Percentiles rank a stretch among this genome's conserved stretches.
phyloP scores from a whole-genome alignment of 129 eudicot species.

The Escallonia herrerae region DNA sequence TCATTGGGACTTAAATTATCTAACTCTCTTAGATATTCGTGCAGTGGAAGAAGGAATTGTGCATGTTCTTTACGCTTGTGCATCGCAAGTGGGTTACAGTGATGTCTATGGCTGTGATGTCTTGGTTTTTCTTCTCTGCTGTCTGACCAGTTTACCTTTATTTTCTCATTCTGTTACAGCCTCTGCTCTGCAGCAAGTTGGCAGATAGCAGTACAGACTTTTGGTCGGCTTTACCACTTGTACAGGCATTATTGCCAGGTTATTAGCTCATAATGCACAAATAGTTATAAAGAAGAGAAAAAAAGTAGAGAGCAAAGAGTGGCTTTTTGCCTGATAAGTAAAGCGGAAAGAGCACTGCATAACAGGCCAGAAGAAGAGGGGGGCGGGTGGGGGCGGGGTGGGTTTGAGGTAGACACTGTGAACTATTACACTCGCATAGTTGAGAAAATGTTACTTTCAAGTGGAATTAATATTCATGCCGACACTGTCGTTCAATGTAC shows the following conservation, averaged over 20 bases:
- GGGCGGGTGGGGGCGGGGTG: too few relatives aligned
- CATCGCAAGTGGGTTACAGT: slow-evolving; percentile 66
- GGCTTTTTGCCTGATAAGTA: too few relatives aligned
- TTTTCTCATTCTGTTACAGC: slow-evolving; percentile 34
- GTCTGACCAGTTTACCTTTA: slow-evolving; percentile 27
- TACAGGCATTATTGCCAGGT: slow-evolving; percentile 98
- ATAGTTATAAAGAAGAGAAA: too few relatives aligned
- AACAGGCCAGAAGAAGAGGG: too few relatives aligned
- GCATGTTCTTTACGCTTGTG: slow-evolving; percentile 89
- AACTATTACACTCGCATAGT: too few relatives aligned
- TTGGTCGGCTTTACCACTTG: slow-evolving; percentile 77
- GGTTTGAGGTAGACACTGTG: too few relatives aligned
- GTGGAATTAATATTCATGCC: too few relatives aligned
- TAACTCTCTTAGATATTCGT: slow-evolving; percentile 61
- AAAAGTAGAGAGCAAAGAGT: too few relatives aligned
- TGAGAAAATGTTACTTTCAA: too few relatives aligned
- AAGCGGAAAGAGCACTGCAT: too few relatives aligned
- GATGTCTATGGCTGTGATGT: neutral
- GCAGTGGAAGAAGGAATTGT: slow-evolving; percentile 84
- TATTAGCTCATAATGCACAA: neutral
- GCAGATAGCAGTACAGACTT: slow-evolving; percentile 63
- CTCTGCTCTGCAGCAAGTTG: slow-evolving; percentile 82
- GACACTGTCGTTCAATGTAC: too few relatives aligned
- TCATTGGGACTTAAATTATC: slow-evolving; percentile 52
- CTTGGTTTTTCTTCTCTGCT: slow-evolving; percentile 6